These are phyloP conservation scores for Staphylotrichum longicolle DNA, from an alignment of 495 filamentous ascomycete species.

Conservation along the genomic window DNA sequence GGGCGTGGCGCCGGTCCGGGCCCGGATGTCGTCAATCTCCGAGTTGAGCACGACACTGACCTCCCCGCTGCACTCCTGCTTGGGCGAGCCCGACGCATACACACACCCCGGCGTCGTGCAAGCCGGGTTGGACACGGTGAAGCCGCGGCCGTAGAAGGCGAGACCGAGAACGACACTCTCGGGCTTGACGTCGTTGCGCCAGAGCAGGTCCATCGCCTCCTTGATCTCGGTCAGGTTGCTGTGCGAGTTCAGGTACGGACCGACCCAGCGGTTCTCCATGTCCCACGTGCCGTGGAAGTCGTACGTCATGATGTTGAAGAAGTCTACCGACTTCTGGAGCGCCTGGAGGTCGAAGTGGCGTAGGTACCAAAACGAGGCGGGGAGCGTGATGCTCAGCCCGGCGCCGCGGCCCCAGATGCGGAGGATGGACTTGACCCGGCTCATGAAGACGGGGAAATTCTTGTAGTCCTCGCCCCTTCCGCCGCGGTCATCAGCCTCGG, in stretches of 20 bases:
- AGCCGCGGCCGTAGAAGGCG: conserved; percentile 51
- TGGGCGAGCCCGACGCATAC: conserved; percentile 27
- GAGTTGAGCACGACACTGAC: conserved; percentile 35
- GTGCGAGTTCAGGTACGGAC: conserved; percentile 41
- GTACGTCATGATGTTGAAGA: conserved; percentile 59
- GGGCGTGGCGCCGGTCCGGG: conserved; percentile 5
- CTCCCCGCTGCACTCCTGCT: conserved; percentile 28
- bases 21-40: conserved; percentile 37
- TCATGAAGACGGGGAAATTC: conserved; percentile 30
- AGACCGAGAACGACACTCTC: conserved; percentile 46
- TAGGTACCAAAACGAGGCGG: conserved; percentile 46
- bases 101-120: conserved; percentile 31
- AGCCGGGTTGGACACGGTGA: conserved; percentile 20
- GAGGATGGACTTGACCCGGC: neutral
- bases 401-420: neutral
- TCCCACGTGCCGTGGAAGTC: conserved; percentile 43
- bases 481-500: conserved; percentile 36
- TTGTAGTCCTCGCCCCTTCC: conserved; percentile 36
- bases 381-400: neutral
- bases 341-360: conserved; percentile 48
- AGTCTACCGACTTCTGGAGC: conserved; percentile 44
- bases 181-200: conserved; percentile 50
- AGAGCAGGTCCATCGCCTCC: conserved; percentile 47
- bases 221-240: conserved; percentile 58
- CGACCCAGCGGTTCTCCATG: conserved; percentile 20